These are phyloP conservation scores for Stachybotrys chartarum DNA, from an alignment of 2,329 filamentous ascomycete species.

Conservation along the genomic window DNA sequence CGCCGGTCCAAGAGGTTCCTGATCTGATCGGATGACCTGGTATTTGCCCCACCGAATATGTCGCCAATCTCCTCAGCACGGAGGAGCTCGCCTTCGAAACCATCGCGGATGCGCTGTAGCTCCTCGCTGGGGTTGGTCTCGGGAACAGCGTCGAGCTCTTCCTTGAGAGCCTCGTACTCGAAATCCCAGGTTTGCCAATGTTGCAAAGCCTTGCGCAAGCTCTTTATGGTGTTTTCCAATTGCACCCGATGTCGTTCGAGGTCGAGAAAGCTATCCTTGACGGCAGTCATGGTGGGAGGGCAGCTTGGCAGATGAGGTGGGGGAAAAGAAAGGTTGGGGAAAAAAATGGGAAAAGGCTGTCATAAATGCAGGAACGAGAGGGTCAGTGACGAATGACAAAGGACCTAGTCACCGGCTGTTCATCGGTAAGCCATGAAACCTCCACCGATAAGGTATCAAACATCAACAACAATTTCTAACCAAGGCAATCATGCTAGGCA, in stretches of 20 bases:
- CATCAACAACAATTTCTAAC: too few species aligned
- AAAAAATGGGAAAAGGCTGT: conserved; percentile 5
- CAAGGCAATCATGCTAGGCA: too few species aligned
- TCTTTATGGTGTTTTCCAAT: conserved; percentile 64
- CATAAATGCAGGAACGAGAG: neutral
- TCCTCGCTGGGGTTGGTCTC: conserved; percentile 37
- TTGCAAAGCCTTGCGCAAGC: conserved; percentile 67
- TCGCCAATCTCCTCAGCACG: conserved; percentile 48
- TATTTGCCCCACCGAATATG: conserved; percentile 26
- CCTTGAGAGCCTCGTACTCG: conserved; percentile 84
- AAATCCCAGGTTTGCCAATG: conserved; percentile 90
- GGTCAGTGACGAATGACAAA: neutral
- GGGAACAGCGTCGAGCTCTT: conserved; percentile 60
- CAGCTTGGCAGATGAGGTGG: conserved; percentile 1
- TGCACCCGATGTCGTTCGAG: conserved; percentile 69
- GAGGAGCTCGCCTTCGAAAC: conserved; percentile 57
- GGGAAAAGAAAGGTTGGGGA: conserved; percentile 2
- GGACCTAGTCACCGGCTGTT: neutral
- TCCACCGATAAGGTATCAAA: neutral
- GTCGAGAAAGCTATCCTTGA: conserved; percentile 50
- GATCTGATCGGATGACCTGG: conserved; percentile 35
- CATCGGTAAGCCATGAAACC: neutral
- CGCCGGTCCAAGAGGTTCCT: conserved; percentile 60
- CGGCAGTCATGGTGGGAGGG: conserved; percentile 27
- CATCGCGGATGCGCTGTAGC: conserved; percentile 49